Evolutionary conservation across 2,329 filamentous ascomycete species (phyloP).

Genomic region (Gyromitra esculenta): DNA sequence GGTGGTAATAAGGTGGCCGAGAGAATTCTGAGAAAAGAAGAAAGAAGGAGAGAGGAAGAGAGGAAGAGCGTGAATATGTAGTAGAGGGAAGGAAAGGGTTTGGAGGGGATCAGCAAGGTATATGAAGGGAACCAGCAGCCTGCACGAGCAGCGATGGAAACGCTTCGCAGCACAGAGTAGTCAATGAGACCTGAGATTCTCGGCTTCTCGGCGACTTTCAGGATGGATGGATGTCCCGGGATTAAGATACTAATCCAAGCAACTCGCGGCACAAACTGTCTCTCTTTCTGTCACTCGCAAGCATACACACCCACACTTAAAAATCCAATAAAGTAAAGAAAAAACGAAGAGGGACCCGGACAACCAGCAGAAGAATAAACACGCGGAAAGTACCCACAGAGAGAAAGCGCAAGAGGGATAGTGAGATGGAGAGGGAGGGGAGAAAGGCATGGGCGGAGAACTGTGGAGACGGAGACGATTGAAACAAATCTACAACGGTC

Average conservation of each 20-base stretch:
- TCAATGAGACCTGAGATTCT: conserved; percentile 41
- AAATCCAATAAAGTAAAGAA: conserved; percentile 41
- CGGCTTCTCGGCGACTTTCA: conserved; percentile 49
- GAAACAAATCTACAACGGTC: conserved; percentile 45
- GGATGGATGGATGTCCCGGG: conserved; percentile 41
- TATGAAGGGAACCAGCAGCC: conserved; percentile 40
- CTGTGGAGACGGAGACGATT: conserved; percentile 38
- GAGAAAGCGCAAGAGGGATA: not conserved
- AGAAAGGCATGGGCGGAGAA: conserved; percentile 22
- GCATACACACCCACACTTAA: conserved; percentile 32
- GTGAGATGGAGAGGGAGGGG: no score
- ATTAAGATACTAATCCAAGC: conserved; percentile 48
- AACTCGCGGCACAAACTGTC: conserved; percentile 42
- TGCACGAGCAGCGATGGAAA: conserved; percentile 40
- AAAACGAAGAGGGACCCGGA: conserved; percentile 21
- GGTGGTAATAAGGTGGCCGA: conserved; percentile 16
- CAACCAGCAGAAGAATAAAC: conserved; percentile 25
- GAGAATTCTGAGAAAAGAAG: conserved; percentile 33
- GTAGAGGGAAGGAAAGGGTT: conserved; percentile 22
- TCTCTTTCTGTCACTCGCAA: conserved; percentile 50
- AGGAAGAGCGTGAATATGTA: conserved; percentile 37
- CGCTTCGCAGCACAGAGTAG: conserved; percentile 34
- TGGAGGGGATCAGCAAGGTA: conserved; percentile 42
- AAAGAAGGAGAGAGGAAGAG: conserved; percentile 20
- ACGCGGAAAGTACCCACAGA: conserved; percentile 27